phyloP scores from a whole-genome alignment of 352 stramenopile genomes.

The Phytopythium mirpurense region DNA sequence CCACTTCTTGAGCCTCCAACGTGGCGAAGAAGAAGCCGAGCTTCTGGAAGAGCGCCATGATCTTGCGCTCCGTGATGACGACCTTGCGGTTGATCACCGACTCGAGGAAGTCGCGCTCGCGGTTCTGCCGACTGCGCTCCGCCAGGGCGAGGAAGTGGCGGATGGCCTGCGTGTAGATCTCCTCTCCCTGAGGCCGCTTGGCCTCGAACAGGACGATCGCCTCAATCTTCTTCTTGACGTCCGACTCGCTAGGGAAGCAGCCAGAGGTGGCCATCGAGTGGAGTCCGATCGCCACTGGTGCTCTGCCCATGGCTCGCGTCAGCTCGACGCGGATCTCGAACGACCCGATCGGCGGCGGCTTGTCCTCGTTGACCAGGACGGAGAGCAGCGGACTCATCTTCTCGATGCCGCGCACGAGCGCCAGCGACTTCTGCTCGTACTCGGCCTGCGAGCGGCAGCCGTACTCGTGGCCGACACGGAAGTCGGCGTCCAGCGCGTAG shows the following conservation, averaged over 20 bases:
- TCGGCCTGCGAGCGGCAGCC: constrained; percentile 45
- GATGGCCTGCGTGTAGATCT: constrained; percentile 51
- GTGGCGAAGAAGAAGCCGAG: constrained; percentile 54
- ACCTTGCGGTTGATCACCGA: constrained; percentile 56
- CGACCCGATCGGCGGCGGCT: constrained; percentile 19
- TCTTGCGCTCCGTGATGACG: constrained; percentile 58
- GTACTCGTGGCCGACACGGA: constrained; percentile 30
- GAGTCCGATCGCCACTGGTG: constrained; percentile 24
- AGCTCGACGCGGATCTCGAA: constrained; percentile 60
- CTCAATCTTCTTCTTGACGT: constrained; percentile 55
- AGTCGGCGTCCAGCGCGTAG: constrained; percentile 26
- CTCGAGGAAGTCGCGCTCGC: constrained; percentile 50
- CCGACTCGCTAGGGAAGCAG: constrained; percentile 38
- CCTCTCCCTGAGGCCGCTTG: constrained; percentile 52
- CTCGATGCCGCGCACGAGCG: constrained; percentile 36
- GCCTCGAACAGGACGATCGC: constrained; percentile 52
- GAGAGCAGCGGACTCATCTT: constrained; percentile 43
- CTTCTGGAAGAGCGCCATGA: constrained; percentile 36
- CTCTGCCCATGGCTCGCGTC: constrained; percentile 15
- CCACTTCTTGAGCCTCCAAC: constrained; percentile 40
- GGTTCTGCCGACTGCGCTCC: constrained; percentile 30
- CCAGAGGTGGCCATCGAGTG: constrained; percentile 53
- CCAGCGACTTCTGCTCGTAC: constrained; percentile 38
- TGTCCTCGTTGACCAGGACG: constrained; percentile 33
- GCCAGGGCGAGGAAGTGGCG: constrained; percentile 52